Base-by-base conservation (phyloP, 306 rosid species). In the Pyrus betulifolia region DNA sequence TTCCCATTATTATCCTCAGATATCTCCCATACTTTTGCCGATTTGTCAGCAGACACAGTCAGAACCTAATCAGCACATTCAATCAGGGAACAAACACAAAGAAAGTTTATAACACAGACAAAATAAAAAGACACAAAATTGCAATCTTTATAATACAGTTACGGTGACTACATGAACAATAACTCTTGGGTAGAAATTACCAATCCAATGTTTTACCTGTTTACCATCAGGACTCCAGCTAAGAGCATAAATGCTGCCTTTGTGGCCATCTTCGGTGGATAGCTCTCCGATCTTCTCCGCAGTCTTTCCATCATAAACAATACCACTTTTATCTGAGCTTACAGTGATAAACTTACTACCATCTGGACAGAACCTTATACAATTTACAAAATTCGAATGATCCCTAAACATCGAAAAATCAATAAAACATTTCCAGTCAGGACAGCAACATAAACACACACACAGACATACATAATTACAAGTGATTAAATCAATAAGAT, bases 181-280 rank as follows among this genome's bases (percentile, higher is more conserved):
- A 25, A 25, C 27, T 25, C 27, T 25, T 25, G 27, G 27, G 27
- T 25, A 25, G 27, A 25, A 25, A 25, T 25, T 25, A 25, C 27
- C 27, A 25, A 67, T 45, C 38, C 25, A 22, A 74, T 22, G 49
- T 81, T 83, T 3, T 76, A 95, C 97, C 90, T 85, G 90, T 71
- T 90, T 95, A n/a, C 97, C 96, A 89, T 95, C 96, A 59, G 97
- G 89, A 85, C 96, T 95, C 96, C 97, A 95, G 84, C 97, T 90
- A 83, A 89, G 90, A 71, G 97, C 97, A 82, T 95, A 95, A 80
- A 95, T 90, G 83, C 93, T 95, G 61, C 99, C 97, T 52, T 93
- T 88, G 79, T 95, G 97, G 31, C 91, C 97, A 75, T 91, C 96
- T 81, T 90, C 97, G 23, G 97, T 86, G 23, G 91, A 92, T 72